Percentiles rank a stretch among this genome's conserved stretches.
phyloP scores from a whole-genome alignment of 495 filamentous ascomycete species.

The Sordaria brevicollis region DNA sequence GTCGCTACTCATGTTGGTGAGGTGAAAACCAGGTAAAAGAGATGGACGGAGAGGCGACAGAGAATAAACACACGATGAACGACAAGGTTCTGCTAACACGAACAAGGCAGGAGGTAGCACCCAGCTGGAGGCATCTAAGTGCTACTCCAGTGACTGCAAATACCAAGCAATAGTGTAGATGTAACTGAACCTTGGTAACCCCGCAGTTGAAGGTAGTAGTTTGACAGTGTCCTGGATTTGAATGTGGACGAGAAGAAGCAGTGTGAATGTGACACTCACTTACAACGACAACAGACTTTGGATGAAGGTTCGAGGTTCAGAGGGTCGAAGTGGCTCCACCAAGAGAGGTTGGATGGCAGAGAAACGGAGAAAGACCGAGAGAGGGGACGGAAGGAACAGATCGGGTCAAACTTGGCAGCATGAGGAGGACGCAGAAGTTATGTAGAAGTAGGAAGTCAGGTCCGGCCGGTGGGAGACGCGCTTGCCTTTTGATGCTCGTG shows the following conservation, averaged over 20 bases:
- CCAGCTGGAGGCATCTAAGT: background rate
- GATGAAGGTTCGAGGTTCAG: background rate
- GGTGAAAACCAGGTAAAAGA: background rate
- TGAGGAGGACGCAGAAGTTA: background rate
- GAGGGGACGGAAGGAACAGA: background rate
- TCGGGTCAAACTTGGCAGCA: background rate
- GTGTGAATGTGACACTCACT: background rate
- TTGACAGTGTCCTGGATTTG: background rate
- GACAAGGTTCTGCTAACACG: background rate
- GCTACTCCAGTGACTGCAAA: background rate
- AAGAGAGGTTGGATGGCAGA: background rate
- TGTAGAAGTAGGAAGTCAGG: too few relatives aligned
- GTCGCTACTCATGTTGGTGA: background rate
- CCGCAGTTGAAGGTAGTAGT: background rate
- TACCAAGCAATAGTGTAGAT: background rate
- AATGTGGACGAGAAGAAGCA: background rate
- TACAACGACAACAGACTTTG: background rate
- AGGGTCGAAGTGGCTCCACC: background rate
- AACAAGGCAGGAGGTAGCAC: background rate
- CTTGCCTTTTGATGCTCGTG: background rate
- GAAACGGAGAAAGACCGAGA: too few relatives aligned
- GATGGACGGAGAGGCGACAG: background rate
- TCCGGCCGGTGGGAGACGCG: background rate
- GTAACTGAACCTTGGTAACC: background rate
- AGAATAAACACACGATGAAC: background rate